phyloP scores from a whole-genome alignment of 1,284 basidiomycete species.

The Trametes sp. region DNA sequence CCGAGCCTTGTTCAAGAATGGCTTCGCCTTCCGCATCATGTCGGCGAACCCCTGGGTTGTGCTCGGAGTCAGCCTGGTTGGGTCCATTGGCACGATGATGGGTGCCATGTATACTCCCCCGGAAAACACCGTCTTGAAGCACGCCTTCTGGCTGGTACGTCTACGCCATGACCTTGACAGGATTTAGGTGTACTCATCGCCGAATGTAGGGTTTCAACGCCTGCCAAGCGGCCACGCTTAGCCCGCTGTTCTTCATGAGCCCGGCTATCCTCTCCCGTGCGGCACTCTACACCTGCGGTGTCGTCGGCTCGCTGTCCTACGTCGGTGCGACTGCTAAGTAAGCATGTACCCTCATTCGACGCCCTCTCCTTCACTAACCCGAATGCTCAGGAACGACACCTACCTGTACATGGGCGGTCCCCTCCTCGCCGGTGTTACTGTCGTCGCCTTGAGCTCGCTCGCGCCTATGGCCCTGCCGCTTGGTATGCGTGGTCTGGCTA shows the following conservation, averaged over 20 bases:
- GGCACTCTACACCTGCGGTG: slow-evolving; percentile 87
- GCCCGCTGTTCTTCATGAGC: slow-evolving; percentile 85
- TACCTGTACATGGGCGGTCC: slow-evolving; percentile 88
- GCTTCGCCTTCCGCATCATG: slow-evolving; percentile 83
- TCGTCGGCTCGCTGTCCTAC: slow-evolving; percentile 86
- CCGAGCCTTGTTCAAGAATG: slow-evolving; percentile 78
- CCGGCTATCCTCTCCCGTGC: slow-evolving; percentile 90
- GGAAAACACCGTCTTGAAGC: slow-evolving; percentile 75
- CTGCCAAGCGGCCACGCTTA: slow-evolving; percentile 86
- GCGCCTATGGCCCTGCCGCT: slow-evolving; percentile 90
- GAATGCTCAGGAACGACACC: slow-evolving; percentile 70
- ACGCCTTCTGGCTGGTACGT: slow-evolving; percentile 79
- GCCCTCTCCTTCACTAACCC: slow-evolving; percentile 10
- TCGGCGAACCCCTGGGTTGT: slow-evolving; percentile 89
- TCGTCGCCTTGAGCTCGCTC: slow-evolving; percentile 85
- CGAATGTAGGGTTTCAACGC: slow-evolving; percentile 78
- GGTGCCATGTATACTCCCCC: slow-evolving; percentile 79
- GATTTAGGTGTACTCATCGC: slow-evolving; percentile 11
- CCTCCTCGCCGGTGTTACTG: slow-evolving; percentile 84
- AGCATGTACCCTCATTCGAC: slow-evolving; percentile 32
- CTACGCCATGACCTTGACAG: too few relatives aligned
- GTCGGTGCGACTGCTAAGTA: slow-evolving; percentile 89
- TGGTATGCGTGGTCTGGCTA: slow-evolving; percentile 77
- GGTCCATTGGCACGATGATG: slow-evolving; percentile 81
- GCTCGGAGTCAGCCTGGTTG: slow-evolving; percentile 83